Base-by-base conservation (phyloP, 179 eudicot species). In the Beta lomatogona region DNA sequence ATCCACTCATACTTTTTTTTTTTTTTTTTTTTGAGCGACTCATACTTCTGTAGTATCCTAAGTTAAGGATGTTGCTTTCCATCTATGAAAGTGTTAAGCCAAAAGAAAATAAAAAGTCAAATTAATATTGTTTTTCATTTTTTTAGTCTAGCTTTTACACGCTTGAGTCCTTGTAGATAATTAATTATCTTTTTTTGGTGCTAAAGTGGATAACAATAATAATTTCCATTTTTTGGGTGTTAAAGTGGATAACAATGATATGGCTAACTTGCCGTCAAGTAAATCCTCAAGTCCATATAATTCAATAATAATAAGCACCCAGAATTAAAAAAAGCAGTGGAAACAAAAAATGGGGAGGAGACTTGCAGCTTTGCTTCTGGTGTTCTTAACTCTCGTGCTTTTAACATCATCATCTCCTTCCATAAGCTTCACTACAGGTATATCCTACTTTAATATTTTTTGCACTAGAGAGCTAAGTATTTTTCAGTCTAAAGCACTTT, bases 351-450 rank as follows among this genome's bases (percentile, higher is more conserved):
- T 75, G 73, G 79, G 8, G 41, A 60, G 22, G 48, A 66, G 55
- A 59, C 21, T 25, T 25, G 44, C 55, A 44, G 80, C 82, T 80
- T 69, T 81, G 77, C 59, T 77, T n/a, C 53, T 77, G 41, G 4
- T 57, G 63, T 18, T 73, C 5, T 81, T 73, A 67, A 64, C 57
- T 57, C 58, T 84, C 21, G 3, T 72, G 68, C 76, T 81, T 65
- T 31, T 73, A 21, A 64, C 59, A 31, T 50, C 68, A 22, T 71
- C 81, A 13, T 76, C 82, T 50, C 19, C 80, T 53, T 76, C 71
- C 53, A 58, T 3, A 31, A 77, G 63, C 69, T 52, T 46, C 46
- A 60, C 18, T 67, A 28, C 78, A 55, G 86, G 86, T 84, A 81
- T 48, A 57, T 53, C 21, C 22, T 45, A 9, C 60, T 69, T 50